Evolutionary conservation across 2,329 filamentous ascomycete species (phyloP), one percentile per base, ranked within the genome.

Genomic region (Cryphonectria carpinicola): DNA sequence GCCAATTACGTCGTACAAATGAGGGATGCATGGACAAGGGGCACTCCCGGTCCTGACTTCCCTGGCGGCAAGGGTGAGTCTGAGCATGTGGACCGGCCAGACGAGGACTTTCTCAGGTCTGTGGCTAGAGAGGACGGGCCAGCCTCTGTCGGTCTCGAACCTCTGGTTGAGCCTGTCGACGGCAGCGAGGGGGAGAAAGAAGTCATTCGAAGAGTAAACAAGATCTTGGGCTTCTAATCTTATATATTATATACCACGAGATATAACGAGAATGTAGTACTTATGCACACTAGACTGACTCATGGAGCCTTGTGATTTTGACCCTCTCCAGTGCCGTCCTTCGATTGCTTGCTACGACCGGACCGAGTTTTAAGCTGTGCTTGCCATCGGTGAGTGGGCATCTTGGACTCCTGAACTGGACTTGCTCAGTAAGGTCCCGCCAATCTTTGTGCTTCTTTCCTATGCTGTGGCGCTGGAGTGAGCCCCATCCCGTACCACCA

Each of bases 1-100:
- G 90, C 92, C 0, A 81, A 87, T 32, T 96, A 95, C 77, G 83
- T 95, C 1, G 85, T 81, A 1, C 85, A 88, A 22, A 94, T 97
- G 81, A 87, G 92, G 28, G 84, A 88, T n/a, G 87, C 89, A 0
- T 96, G 96, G 75, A 79, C 91, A 3, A 78, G 83, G 0, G 94
- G 94, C 5, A 88, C 85, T 0, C 91, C 90, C 0, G 88, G 86
- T 0, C 90, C 90, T 41, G 92, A 94, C 75, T 93, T 93, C 77
- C 91, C 91, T 0, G 90, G 90, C 1, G 92, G 92, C 0, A 82
- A 86, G 66, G 93, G 93, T 6, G 92, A 94, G 79, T 81, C 83
- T 22, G 80, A 80, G 28, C 88, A 89, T 72, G 75, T 85, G 43
- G 84, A 80, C 17, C 80, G 87, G 28, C 83, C 85, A 25, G 54